Conservation (phyloP, 371 early-diverging fungal genomes). For the Rhizopus arrhizus region DNA sequence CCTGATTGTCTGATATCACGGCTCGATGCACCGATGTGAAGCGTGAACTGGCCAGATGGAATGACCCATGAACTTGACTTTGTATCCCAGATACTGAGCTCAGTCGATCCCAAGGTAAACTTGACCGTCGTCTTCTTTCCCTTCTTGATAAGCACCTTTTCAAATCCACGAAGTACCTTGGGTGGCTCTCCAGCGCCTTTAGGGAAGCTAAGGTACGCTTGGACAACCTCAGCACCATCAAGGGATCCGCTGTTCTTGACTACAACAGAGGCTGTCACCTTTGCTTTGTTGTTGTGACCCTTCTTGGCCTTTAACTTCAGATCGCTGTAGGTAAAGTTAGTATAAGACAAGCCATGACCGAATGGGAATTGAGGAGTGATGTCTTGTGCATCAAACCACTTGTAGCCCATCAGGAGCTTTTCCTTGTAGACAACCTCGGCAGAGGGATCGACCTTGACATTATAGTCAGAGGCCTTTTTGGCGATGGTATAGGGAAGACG, state of each 20-base stretch:
- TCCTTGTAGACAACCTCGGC: slow-evolving; percentile 47
- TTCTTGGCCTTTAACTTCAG: slow-evolving; percentile 6
- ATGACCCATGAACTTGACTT: slow-evolving; percentile 33
- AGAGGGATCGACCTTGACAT: not conserved
- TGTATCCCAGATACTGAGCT: slow-evolving; percentile 50
- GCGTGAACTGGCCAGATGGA: slow-evolving; percentile 42
- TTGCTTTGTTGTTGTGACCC: not conserved
- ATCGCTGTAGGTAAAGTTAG: slow-evolving; percentile 49
- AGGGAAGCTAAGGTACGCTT: slow-evolving; percentile 58
- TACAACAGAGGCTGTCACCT: slow-evolving; percentile 30
- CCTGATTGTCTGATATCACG: slow-evolving; percentile 43
- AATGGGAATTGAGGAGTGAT: slow-evolving; percentile 57
- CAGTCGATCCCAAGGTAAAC: slow-evolving; percentile 35
- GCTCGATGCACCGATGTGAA: slow-evolving; percentile 52
- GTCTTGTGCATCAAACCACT: slow-evolving; percentile 46
- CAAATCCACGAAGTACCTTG: slow-evolving; percentile 56
- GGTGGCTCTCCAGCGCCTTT: slow-evolving; percentile 44
- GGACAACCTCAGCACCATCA: slow-evolving; percentile 58
- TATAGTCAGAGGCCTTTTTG: slow-evolving; percentile 36
- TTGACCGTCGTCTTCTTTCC: slow-evolving; percentile 27
- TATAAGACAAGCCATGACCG: slow-evolving; percentile 65
- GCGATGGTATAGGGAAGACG: slow-evolving; percentile 62
- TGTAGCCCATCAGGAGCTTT: slow-evolving; percentile 56
- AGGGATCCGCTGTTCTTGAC: slow-evolving; percentile 52
- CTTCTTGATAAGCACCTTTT: slow-evolving; percentile 44